Evolutionary conservation across 345 rosid genomes (phyloP).

Genomic region (Acer yangbiense): DNA sequence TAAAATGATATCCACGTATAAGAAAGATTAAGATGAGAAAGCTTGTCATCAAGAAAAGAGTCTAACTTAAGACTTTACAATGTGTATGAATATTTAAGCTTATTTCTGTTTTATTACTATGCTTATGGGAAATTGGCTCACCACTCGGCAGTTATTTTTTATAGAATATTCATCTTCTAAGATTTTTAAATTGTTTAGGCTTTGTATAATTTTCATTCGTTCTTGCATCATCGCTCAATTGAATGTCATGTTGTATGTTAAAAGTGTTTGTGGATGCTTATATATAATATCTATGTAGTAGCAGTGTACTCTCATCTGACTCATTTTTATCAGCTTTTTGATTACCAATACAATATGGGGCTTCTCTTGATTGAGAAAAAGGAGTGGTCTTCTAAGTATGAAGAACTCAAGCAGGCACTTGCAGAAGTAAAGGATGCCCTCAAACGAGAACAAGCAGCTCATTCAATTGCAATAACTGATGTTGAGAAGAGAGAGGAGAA

Average conservation of each 20-base stretch:
- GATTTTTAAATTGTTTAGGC: no score
- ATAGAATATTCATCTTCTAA: no score
- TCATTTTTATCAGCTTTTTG: constrained; percentile 65
- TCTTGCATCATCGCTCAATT: not conserved
- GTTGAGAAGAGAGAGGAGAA: constrained; percentile 85
- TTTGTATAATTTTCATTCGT: not conserved
- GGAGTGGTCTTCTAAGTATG: constrained; percentile 75
- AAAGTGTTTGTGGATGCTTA: not conserved
- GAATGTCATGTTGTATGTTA: not conserved
- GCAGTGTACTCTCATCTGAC: constrained; percentile 6
- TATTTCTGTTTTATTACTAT: not conserved
- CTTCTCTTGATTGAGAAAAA: constrained; percentile 90
- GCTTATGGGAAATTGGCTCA: not conserved
- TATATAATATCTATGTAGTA: not conserved
- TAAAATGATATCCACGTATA: not conserved
- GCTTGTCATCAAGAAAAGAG: not conserved
- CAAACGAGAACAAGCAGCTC: constrained; percentile 72
- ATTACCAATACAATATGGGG: constrained; percentile 93
- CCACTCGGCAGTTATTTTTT: not conserved
- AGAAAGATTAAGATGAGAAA: not conserved
- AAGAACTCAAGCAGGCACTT: constrained; percentile 59
- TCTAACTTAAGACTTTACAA: not conserved
- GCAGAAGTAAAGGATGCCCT: constrained; percentile 63
- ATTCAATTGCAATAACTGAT: constrained; percentile 66
- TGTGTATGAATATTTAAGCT: not conserved